A percentile compares a stretch with the other conserved stretches of the same genome.
phyloP scores from a whole-genome alignment of 1,139 yeast species.

The Lodderomyces parapsilosis region DNA sequence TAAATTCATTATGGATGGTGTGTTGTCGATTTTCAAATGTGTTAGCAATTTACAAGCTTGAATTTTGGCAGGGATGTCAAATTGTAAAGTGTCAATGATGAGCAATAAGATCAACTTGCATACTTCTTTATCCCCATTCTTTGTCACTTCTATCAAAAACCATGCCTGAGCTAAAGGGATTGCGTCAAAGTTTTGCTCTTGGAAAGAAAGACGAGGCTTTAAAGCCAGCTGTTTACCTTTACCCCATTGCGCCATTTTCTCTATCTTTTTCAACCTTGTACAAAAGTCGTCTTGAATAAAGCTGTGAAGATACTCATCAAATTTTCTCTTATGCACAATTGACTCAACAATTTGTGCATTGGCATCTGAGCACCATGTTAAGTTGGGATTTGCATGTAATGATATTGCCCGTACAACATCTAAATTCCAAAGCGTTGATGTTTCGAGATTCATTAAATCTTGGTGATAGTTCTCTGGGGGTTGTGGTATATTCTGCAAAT shows the following conservation, averaged over 20 bases:
- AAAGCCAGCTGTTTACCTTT: constrained; percentile 6
- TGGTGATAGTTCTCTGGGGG: background rate
- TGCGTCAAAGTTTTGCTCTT: constrained; percentile 16
- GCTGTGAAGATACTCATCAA: constrained; percentile 8
- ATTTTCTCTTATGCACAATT: constrained; percentile 7
- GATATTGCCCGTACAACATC: constrained; percentile 4
- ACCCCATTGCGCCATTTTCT: constrained; percentile 17
- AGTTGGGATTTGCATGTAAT: constrained; percentile 26
- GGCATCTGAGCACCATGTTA: constrained; percentile 27
- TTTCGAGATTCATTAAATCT: background rate
- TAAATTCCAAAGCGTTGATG: background rate
- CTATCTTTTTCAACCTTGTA: constrained; percentile 6
- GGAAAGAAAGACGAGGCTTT: constrained; percentile 20
- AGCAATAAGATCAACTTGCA: constrained; percentile 53
- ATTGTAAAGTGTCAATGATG: constrained; percentile 49
- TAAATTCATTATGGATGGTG: constrained; percentile 2
- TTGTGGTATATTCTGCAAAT: background rate
- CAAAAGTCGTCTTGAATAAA: constrained; percentile 10
- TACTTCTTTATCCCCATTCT: constrained; percentile 17
- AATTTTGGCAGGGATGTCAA: constrained; percentile 42
- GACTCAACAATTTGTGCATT: constrained; percentile 17
- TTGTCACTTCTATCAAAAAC: constrained; percentile 21
- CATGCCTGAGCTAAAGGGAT: constrained; percentile 26
- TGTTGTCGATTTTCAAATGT: constrained; percentile 16
- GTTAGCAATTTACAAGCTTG: constrained; percentile 32